Evolutionary conservation across 2,329 filamentous ascomycete genomes (phyloP), one percentile per base, ranked within the genome.

Genomic region (Neonectria punicea): DNA sequence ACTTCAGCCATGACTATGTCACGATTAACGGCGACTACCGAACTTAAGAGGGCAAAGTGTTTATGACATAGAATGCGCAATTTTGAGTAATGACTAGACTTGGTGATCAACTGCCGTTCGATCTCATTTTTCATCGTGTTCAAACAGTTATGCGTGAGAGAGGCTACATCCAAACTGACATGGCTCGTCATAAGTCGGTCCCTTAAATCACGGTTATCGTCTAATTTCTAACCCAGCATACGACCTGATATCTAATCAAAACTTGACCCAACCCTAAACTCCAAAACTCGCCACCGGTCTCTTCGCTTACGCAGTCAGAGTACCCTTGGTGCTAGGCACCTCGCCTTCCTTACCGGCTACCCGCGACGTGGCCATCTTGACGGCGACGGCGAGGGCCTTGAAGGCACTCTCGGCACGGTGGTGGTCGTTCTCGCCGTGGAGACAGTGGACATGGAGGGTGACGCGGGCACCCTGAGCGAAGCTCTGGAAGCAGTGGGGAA

Each of bases 361-460:
- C 72, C 89, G 86, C 55, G 87, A 86, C 53, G 90, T 95, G 10
- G 96, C 96, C 79, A 87, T 87, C 73, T 91, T 87, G 60, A 97
- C 86, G 8, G 96, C 96, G 49, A 98, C 89, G 0, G 96, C 96
- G 71, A 98, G 81, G 51, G 96, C 96, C 87, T 99, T 99, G 82
- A 99, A 98, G 16, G 95, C 96, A 78, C 92, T 96, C 87, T 98
- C 96, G 10, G 96, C 94, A 63, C 94, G 86, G 83, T 98, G 96
- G 81, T 98, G 96, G 81, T 98, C 96, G 81, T 98, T 99, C 67
- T 92, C 88, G 57, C 96, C 96, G 68, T 93, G 88, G 61, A 97
- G 81, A 81, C 93, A 97, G 82, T 98, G 93, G 64, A 99, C 93
- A 83, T 99, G 96, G 76, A 98, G 83, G n/a, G 96, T 99, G 58